Percentiles rank a stretch among this genome's conserved stretches.
Evolutionary conservation across 2,329 filamentous ascomycete species (phyloP).

Genomic region (Helotiales sp.): DNA sequence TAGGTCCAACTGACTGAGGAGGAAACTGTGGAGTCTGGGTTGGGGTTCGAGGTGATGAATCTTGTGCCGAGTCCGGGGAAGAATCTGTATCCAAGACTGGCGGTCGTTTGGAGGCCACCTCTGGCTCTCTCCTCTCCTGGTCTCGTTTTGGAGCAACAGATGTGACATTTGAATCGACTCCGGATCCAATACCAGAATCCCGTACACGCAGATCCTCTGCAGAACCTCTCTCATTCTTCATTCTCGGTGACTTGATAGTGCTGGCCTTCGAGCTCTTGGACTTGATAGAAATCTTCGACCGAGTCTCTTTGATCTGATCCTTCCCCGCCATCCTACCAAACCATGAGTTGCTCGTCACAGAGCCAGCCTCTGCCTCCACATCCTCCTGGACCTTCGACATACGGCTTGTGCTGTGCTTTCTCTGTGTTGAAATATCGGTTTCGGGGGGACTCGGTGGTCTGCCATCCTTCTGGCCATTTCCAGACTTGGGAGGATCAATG

Average conservation of each 20-base stretch:
- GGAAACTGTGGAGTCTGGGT: slow-evolving; percentile 58
- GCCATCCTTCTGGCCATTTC: slow-evolving; percentile 50
- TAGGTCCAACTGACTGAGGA: slow-evolving; percentile 31
- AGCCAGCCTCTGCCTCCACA: slow-evolving; percentile 44
- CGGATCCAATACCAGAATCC: slow-evolving; percentile 38
- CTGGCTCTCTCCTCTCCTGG: slow-evolving; percentile 40
- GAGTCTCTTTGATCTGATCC: slow-evolving; percentile 50
- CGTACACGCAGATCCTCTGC: slow-evolving; percentile 20
- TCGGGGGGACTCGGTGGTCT: slow-evolving; percentile 68
- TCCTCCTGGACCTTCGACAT: slow-evolving; percentile 48
- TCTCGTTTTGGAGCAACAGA: slow-evolving; percentile 47
- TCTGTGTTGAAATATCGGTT: slow-evolving; percentile 59
- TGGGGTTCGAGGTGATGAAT: slow-evolving; percentile 65
- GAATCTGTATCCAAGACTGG: slow-evolving; percentile 39
- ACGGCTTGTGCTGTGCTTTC: slow-evolving; percentile 43
- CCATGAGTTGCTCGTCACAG: slow-evolving; percentile 53
- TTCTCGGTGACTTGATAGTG: slow-evolving; percentile 51
- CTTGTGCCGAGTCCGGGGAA: slow-evolving; percentile 56
- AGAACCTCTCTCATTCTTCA: slow-evolving; percentile 16
- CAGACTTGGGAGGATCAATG: slow-evolving; percentile 47
- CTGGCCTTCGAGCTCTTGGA: slow-evolving; percentile 62
- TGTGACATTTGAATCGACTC: slow-evolving; percentile 46
- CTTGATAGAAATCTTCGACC: slow-evolving; percentile 57
- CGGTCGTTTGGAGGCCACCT: slow-evolving; percentile 45
- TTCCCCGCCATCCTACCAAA: slow-evolving; percentile 37